Conservation (phyloP, 805 yeast genomes). For the Maudiozyma turicensis region DNA sequence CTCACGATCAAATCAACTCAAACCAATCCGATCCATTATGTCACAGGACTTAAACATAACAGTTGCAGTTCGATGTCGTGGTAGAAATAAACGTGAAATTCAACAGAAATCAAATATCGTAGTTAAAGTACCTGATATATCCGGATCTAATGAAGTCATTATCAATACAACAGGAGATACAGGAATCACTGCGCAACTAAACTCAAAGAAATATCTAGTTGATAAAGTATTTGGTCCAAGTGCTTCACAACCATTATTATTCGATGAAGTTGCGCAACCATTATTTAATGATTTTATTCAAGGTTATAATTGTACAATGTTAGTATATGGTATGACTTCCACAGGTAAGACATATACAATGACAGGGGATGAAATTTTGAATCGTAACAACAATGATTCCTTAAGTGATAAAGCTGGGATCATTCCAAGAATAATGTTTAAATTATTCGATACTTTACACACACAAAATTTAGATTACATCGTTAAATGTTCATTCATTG, state of each 20-base stretch:
- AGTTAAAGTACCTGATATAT: slow-evolving; percentile 40
- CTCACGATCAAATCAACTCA: not conserved
- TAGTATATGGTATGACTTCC: slow-evolving; percentile 90
- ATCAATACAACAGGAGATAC: slow-evolving; percentile 35
- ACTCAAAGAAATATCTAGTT: slow-evolving; percentile 52
- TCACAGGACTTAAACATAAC: slow-evolving; percentile 36
- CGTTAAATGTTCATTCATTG: slow-evolving; percentile 73
- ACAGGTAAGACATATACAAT: slow-evolving; percentile 77
- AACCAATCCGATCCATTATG: not conserved
- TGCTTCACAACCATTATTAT: slow-evolving; percentile 61
- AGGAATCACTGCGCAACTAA: slow-evolving; percentile 34
- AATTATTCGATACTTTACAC: slow-evolving; percentile 45
- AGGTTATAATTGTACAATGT: slow-evolving; percentile 72
- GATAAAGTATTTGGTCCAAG: slow-evolving; percentile 80
- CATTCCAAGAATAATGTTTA: slow-evolving; percentile 49
- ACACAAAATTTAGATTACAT: slow-evolving; percentile 40
- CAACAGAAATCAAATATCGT: slow-evolving; percentile 50
- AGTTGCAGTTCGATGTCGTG: slow-evolving; percentile 57
- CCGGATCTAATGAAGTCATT: slow-evolving; percentile 38
- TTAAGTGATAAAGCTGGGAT: slow-evolving; percentile 49
- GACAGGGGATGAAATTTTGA: slow-evolving; percentile 53
- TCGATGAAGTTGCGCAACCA: slow-evolving; percentile 56
- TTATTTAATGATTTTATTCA: slow-evolving; percentile 55
- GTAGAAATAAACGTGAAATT: slow-evolving; percentile 49
- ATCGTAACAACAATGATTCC: slow-evolving; percentile 15